Evolutionary conservation across 176 grass and related monocot genomes (phyloP), one percentile per base, ranked within the genome.

Genomic region (Ampelocalamus luodianensis): DNA sequence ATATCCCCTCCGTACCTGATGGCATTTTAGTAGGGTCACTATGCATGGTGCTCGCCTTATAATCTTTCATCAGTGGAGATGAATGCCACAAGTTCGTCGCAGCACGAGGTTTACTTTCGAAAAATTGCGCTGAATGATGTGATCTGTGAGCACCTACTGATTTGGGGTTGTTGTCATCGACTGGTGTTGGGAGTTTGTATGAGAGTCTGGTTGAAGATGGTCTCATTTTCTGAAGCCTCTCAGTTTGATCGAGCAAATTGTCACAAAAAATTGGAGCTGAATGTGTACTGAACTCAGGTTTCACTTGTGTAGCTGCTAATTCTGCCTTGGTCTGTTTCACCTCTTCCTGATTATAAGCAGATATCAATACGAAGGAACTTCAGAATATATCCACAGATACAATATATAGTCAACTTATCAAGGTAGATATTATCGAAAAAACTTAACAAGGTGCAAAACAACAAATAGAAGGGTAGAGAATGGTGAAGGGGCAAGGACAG

Each of bases 181-280:
- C 82, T 78, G 93, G 95, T 6, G 79, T 89, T 82, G 93, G 93
- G 49, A 98, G 95, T 71, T 78, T 88, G 76, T 93, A 98, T 6
- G 91, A 89, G 72, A 58, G 84, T 83, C 77, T 89, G 48, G 93
- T 85, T 29, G 93, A 90, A 60, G 86, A 83, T 74, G 92, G 89
- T 50, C 81, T 88, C 82, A 91, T 88, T 80, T 91, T 85, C 79
- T 78, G 83, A 71, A 85, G 77, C 18, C 82, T 92, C 71, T 95
- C 91, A 65, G 83, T 76, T 76, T 79, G 76, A 68, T 95, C 89
- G 23, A 49, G 53, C 37, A 85, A 72, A 69, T 87, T 76, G 50
- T 88, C 67, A 13, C 24, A 43, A 79, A 85, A 85, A 66, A 95
- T 75, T 59, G 95, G 91, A 74, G 91, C 93, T 76, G 91, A 95